Evolutionary conservation across 2,329 filamentous ascomycete genomes (phyloP), one percentile per base, ranked within the genome.

Genomic region (Didymellaceae sp.): DNA sequence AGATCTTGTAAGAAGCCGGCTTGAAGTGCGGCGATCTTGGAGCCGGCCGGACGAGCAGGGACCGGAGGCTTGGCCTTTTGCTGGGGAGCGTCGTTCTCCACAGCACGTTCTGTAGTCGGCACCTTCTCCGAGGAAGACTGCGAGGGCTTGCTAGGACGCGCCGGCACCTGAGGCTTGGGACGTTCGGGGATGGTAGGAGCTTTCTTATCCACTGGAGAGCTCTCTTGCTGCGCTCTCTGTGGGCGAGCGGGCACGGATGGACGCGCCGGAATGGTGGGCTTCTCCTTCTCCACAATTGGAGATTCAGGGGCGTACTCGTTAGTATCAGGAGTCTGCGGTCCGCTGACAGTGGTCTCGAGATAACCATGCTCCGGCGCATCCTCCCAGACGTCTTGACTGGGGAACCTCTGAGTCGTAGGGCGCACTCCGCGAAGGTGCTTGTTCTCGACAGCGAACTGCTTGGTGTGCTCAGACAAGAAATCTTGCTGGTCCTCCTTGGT

Each of bases 331-430:
- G 81, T 78, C 21, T 80, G 77, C 46, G 81, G 83, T 31, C 60
- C 63, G 52, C 70, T 75, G 40, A 95, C 86, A 0, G 88, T 92
- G 0, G 92, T 89, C 65, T 91, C 86, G 16, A 95, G 82, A 57
- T 88, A 82, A 49, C 89, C 82, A 65, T 90, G 93, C 63, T 96
- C 91, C 1, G 93, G 93, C 0, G 84, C 86, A 71, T 97, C 93
- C 75, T 97, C 93, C 93, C 93, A 97, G 32, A 97, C 86, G 74
- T 97, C 93, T 45, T 86, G 86, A 70, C 92, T 96, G 0, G 93
- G 93, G 71, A 97, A 97, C 10, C 91, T 85, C 50, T 85, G 79
- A 60, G 82, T 68, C 13, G 77, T 78, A 17, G 87, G 78, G 60
- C 80, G 78, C 38, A 80, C 77, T 30, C 77, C 76, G 41, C 81